Base-by-base conservation (phyloP, 257 asterid species). In the Nicotiana tomentosiformis region DNA sequence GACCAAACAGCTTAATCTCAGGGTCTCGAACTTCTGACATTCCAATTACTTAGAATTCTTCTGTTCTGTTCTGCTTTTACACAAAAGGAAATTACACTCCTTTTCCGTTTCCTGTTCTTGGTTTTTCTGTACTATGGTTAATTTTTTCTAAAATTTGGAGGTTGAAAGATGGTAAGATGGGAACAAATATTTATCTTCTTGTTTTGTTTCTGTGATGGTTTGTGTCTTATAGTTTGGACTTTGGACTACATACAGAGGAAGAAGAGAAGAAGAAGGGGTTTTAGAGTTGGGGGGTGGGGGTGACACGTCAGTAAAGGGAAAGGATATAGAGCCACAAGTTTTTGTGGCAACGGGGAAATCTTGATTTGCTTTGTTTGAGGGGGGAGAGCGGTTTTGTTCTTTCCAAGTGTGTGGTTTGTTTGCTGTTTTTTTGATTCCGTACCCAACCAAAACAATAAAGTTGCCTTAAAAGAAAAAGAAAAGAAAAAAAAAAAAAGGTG, bases 271-370 rank as follows among this genome's bases (percentile, higher is more conserved):
- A 66, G 89, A 88, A 86, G 88, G 46, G 80, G 64, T 29, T 51
- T 76, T 51, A 51, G 65, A 76, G 16, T 46, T 0, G 89, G 84
- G 85, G 84, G 77, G 84, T 51, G 77, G 84, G 84, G 80, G 37
- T 70, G 90, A 89, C 96, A 90, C 90, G 90, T 90, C 90, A 88
- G 88, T 82, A 55, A 20, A 79, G 77, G 84, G 69, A 77, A 83
- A 69, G 88, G 64, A 89, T 89, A 91, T 60, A 17, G 66, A 92
- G 92, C 97, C 98, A 94, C 98, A 93, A 89, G 84, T 90, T 91
- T 87, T 86, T 91, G 97, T 94, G 98, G 97, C 90, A 86, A 81
- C 46, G 26, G 83, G 77, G 58, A 84, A 84, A 88, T 89, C 93
- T 89, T 90, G 83, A 72, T 70, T 68, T 18, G 88, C 85, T 35